Evolutionary conservation across 2,329 filamentous ascomycete genomes (phyloP).

Genomic region (Rutstroemia sp.): DNA sequence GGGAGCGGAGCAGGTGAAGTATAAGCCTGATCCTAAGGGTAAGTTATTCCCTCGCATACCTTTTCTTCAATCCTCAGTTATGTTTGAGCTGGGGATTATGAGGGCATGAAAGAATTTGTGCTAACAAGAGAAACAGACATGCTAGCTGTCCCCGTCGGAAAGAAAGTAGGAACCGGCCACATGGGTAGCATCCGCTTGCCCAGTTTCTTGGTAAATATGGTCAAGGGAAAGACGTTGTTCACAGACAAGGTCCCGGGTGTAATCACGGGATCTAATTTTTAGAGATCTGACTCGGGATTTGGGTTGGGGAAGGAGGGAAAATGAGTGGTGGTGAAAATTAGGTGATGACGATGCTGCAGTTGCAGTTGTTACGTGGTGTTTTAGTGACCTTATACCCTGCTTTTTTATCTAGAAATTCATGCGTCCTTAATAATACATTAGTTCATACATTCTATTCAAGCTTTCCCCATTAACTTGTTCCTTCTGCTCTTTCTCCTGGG

Average conservation of each 20-base stretch:
- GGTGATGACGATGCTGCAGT: neutral
- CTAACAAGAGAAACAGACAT: slow-evolving; percentile 5
- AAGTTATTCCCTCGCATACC: neutral
- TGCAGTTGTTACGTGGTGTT: too few species aligned
- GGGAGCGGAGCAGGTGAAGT: slow-evolving; percentile 13
- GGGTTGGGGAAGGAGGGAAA: neutral
- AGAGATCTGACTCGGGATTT: neutral
- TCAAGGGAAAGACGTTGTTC: slow-evolving; percentile 24
- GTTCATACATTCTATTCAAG: too few species aligned
- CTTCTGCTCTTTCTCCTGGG: too few species aligned
- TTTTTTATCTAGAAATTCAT: too few species aligned
- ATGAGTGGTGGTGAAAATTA: neutral
- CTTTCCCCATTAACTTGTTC: too few species aligned
- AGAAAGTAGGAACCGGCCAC: slow-evolving; percentile 33
- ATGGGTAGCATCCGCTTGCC: slow-evolving; percentile 24
- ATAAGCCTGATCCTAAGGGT: slow-evolving; percentile 13
- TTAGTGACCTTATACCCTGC: too few species aligned
- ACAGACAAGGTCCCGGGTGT: slow-evolving; percentile 16
- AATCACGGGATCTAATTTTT: slow-evolving; percentile 18
- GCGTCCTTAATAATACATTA: too few species aligned
- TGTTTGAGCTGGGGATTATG: slow-evolving; percentile 8
- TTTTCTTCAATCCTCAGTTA: too few species aligned
- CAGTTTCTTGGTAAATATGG: slow-evolving; percentile 19
- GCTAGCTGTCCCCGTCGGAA: slow-evolving; percentile 29
- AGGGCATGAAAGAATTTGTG: neutral